Conservation (phyloP, 1,139 yeast genomes). For the Kodamaea ohmeri region DNA sequence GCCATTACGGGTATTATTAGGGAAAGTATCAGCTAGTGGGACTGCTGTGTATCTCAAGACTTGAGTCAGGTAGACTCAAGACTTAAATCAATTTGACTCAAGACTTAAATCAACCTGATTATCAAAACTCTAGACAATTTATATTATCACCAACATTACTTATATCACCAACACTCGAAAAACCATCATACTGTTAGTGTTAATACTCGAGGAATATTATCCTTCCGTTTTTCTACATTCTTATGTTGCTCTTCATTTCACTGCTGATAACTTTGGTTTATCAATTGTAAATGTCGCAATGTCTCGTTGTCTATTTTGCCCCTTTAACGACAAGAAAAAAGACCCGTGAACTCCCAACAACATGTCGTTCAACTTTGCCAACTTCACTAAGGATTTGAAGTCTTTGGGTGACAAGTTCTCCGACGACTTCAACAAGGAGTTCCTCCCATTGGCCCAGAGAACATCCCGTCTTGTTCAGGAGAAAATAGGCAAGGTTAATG, state of each 20-base stretch:
- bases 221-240: not conserved
- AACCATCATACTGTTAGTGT: too few relatives aligned
- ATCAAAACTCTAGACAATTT: too few relatives aligned
- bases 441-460: constrained; percentile 71
- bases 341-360: constrained; percentile 2
- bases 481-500: constrained; percentile 63
- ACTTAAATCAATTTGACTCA: too few relatives aligned
- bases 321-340: constrained; percentile 1
- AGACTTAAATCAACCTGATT: too few relatives aligned
- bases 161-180: too few relatives aligned
- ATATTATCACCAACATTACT: too few relatives aligned
- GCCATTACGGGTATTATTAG: too few relatives aligned
- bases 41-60: too few relatives aligned
- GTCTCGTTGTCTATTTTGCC: not conserved
- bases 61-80: too few relatives aligned
- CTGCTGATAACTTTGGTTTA: not conserved
- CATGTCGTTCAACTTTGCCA: constrained; percentile 48
- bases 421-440: constrained; percentile 45
- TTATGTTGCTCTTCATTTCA: not conserved
- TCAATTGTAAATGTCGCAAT: constrained; percentile 1
- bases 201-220: too few relatives aligned
- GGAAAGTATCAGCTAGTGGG: too few relatives aligned
- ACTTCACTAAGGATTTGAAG: constrained; percentile 42
- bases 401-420: constrained; percentile 38
- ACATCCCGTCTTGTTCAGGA: constrained; percentile 80